Conservation (phyloP, 768 basidiomycete genomes). For the Neoboletus brunneissimus region DNA sequence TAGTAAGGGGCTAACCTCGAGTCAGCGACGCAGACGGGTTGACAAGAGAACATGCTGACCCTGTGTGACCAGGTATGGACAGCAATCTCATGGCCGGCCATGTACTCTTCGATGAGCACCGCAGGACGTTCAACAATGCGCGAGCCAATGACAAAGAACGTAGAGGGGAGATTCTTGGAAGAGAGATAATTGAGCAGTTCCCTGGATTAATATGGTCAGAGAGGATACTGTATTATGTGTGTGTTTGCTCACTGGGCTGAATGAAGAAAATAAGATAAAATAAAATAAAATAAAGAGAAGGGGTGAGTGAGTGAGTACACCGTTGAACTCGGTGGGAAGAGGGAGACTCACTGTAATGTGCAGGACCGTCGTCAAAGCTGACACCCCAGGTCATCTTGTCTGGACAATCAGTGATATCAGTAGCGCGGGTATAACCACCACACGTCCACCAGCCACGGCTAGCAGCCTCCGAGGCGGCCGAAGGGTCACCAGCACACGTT, state of each 20-base stretch:
- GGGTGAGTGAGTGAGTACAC: slow-evolving; percentile 6
- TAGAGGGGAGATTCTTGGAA: slow-evolving; percentile 62
- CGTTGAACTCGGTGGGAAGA: not conserved
- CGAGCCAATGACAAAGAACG: slow-evolving; percentile 90
- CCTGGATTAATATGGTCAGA: slow-evolving; percentile 35
- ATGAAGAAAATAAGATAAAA: too few species aligned
- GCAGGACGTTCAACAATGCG: slow-evolving; percentile 77
- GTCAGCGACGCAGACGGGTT: slow-evolving; percentile 11
- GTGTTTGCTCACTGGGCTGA: slow-evolving; percentile 47
- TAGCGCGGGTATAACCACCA: slow-evolving; percentile 59
- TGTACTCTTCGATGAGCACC: slow-evolving; percentile 77
- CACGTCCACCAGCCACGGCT: slow-evolving; percentile 90
- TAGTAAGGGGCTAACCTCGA: slow-evolving; percentile 52
- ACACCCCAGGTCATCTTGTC: slow-evolving; percentile 75
- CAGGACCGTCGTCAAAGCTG: slow-evolving; percentile 87
- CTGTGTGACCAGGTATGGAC: slow-evolving; percentile 92
- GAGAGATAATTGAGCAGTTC: slow-evolving; percentile 70
- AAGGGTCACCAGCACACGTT: slow-evolving; percentile 61
- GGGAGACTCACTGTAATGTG: slow-evolving; percentile 63
- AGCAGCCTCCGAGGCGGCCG: slow-evolving; percentile 53
- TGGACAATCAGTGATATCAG: slow-evolving; percentile 67
- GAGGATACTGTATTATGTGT: not conserved
- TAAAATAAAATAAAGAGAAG: not conserved
- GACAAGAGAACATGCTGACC: slow-evolving; percentile 32
- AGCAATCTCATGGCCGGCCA: slow-evolving; percentile 75